These are phyloP conservation scores for Boletus rubropictus DNA, from an alignment of 768 basidiomycete species.

Conservation along the genomic window DNA sequence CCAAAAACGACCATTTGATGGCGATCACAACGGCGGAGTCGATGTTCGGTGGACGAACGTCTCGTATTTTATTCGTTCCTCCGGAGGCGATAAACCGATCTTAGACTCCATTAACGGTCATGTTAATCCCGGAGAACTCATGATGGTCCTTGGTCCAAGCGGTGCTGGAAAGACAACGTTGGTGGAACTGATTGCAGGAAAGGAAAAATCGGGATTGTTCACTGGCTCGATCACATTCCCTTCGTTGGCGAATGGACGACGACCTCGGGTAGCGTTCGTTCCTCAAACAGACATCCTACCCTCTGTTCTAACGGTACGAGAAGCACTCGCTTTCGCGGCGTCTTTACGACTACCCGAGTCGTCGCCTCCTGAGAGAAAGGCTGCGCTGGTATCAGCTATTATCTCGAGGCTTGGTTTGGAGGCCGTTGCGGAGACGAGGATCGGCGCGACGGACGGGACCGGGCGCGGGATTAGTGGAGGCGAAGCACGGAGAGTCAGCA, in stretches of 20 bases:
- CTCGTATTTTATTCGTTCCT: conserved; percentile 53
- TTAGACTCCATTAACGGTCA: conserved; percentile 65
- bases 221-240: conserved; percentile 63
- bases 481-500: conserved; percentile 85
- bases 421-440: conserved; percentile 62
- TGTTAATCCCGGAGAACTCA: conserved; percentile 76
- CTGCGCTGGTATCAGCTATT: conserved; percentile 58
- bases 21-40: conserved; percentile 46
- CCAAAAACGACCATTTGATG: conserved; percentile 37
- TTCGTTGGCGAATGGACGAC: conserved; percentile 26
- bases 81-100: conserved; percentile 46
- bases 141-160: conserved; percentile 89
- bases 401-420: conserved; percentile 75
- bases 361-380: conserved; percentile 56
- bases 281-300: conserved; percentile 85
- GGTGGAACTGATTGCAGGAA: conserved; percentile 85
- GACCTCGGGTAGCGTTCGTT: conserved; percentile 74
- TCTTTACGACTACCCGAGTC: conserved; percentile 77
- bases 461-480: conserved; percentile 86
- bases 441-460: conserved; percentile 60
- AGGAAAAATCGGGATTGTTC: conserved; percentile 64
- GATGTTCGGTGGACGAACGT: conserved; percentile 65
- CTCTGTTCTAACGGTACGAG: conserved; percentile 70
- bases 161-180: conserved; percentile 93
- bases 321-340: conserved; percentile 82